phyloP scores from a whole-genome alignment of 192 early-diverging fungal genomes.

The Entrophospora sp. region DNA sequence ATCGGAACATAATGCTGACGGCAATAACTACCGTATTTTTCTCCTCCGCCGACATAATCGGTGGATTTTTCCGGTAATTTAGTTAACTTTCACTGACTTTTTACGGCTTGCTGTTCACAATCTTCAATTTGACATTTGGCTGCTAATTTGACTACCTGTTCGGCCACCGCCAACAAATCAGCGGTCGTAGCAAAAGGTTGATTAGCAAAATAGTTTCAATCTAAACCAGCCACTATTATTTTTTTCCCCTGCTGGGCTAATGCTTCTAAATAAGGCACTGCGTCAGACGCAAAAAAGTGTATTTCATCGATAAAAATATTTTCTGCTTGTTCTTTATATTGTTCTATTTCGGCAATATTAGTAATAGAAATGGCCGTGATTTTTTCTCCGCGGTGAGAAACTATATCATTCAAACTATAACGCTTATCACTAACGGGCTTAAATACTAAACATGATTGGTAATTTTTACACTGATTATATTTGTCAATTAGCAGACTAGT shows the following conservation, averaged over 20 bases:
- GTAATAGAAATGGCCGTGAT: conserved; percentile 1
- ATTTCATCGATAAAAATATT: conserved; percentile 10
- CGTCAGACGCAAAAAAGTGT: background rate
- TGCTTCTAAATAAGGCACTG: background rate
- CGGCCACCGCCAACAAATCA: background rate
- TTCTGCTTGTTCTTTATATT: background rate
- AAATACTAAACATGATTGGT: background rate
- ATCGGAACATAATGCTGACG: background rate
- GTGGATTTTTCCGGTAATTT: background rate
- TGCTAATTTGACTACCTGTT: background rate
- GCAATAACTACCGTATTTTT: conserved; percentile 10
- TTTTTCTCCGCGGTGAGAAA: background rate
- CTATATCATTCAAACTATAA: background rate
- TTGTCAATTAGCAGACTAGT: background rate
- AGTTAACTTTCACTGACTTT: background rate
- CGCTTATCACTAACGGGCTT: background rate
- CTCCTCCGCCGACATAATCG: background rate
- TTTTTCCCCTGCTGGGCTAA: background rate
- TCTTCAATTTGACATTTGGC: background rate
- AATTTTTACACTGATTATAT: background rate
- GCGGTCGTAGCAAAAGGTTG: background rate
- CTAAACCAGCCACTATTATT: conserved; percentile 1
- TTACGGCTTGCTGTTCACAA: background rate
- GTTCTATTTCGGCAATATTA: background rate
- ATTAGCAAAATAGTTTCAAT: background rate